phyloP scores from a whole-genome alignment of 148 eudicot species.

The Simmondsia chinensis region DNA sequence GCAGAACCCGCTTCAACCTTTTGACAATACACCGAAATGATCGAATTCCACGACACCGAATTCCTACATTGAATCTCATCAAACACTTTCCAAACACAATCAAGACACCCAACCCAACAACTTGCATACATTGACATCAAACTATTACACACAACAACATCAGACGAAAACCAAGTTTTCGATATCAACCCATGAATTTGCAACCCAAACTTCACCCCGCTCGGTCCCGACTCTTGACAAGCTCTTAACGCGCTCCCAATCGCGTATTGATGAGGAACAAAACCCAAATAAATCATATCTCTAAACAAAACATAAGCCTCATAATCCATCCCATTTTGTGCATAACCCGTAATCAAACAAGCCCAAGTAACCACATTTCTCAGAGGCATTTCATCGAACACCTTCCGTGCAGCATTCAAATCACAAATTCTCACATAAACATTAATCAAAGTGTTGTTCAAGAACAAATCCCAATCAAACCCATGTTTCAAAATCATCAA shows the following conservation, averaged over 20 bases:
- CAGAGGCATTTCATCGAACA: slow-evolving; percentile 74
- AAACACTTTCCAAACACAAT: slow-evolving; percentile 39
- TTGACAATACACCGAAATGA: slow-evolving; percentile 62
- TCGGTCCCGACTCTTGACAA: slow-evolving; percentile 42
- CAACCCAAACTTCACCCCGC: slow-evolving; percentile 34
- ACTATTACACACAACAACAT: slow-evolving; percentile 53
- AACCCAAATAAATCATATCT: slow-evolving; percentile 38
- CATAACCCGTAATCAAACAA: slow-evolving; percentile 70
- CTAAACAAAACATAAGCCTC: slow-evolving; percentile 39
- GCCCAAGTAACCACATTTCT: slow-evolving; percentile 73
- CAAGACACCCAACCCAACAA: slow-evolving; percentile 30
- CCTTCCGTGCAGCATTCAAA: slow-evolving; percentile 27
- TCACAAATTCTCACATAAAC: slow-evolving; percentile 33
- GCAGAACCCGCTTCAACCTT: slow-evolving; percentile 39
- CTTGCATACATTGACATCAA: slow-evolving; percentile 72
- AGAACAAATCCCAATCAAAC: slow-evolving; percentile 42
- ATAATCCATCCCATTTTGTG: slow-evolving; percentile 30
- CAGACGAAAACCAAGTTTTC: slow-evolving; percentile 33
- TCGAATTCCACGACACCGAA: slow-evolving; percentile 65
- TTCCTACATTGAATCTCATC: slow-evolving; percentile 34
- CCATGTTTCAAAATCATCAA: slow-evolving; percentile 50
- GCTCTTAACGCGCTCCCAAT: slow-evolving; percentile 63
- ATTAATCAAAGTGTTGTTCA: slow-evolving; percentile 54
- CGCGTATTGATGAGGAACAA: slow-evolving; percentile 44
- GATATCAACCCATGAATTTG: slow-evolving; percentile 67